Evolutionary conservation across 176 grass and related monocot species (phyloP).

Genomic region (Oryza rufipogon): DNA sequence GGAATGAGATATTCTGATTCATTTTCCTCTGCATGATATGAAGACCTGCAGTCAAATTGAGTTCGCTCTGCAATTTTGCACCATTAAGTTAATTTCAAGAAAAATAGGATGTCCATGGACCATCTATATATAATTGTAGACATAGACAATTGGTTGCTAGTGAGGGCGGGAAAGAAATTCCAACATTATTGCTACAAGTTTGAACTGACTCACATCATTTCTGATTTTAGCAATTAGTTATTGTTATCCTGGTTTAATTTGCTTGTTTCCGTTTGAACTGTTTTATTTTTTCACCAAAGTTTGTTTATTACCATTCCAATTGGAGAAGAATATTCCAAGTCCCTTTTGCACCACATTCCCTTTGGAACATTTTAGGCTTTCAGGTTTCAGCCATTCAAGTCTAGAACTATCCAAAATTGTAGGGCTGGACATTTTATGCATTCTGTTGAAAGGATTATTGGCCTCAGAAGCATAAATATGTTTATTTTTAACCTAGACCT

Average conservation of each 20-base stretch:
- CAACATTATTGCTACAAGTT: neutral
- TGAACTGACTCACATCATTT: neutral
- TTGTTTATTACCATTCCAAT: neutral
- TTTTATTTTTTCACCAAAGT: neutral
- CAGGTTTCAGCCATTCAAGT: neutral
- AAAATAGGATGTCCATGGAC: neutral
- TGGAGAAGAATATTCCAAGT: neutral
- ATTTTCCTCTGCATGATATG: neutral
- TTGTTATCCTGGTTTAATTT: neutral
- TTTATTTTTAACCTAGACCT: neutral
- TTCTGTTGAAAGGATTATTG: neutral
- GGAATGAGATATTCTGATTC: neutral
- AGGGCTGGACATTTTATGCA: neutral
- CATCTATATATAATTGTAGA: neutral
- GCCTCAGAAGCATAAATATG: neutral
- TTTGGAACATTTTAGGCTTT: neutral
- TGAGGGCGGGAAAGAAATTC: neutral
- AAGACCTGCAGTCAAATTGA: neutral
- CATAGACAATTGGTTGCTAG: neutral
- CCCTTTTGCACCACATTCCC: neutral
- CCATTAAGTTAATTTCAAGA: neutral
- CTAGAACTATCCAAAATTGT: neutral
- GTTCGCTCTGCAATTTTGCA: neutral
- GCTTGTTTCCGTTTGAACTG: neutral
- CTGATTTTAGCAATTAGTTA: slow-evolving; percentile 6